Evolutionary conservation across 306 rosid species (phyloP).

Genomic region (Coriaria nepalensis): DNA sequence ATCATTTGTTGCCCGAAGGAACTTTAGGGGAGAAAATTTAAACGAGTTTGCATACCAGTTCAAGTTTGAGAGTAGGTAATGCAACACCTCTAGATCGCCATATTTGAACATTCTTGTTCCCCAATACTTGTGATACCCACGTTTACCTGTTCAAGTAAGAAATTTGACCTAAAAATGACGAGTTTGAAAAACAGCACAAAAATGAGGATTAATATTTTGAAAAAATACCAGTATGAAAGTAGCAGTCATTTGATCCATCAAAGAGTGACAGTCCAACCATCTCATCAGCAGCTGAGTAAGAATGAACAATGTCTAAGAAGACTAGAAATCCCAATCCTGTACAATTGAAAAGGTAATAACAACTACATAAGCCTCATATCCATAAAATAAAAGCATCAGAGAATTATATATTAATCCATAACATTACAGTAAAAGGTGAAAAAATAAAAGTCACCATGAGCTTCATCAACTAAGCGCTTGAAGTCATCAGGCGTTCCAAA

Average conservation of each 20-base stretch:
- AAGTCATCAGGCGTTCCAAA: constrained; percentile 94
- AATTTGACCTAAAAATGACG: constrained; percentile 9
- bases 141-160: constrained; percentile 54
- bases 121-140: constrained; percentile 92
- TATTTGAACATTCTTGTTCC: constrained; percentile 93
- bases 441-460: constrained; percentile 58
- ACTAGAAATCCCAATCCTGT: constrained; percentile 80
- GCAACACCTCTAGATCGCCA: constrained; percentile 72
- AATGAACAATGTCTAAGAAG: constrained; percentile 85
- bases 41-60: constrained; percentile 38
- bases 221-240: constrained; percentile 69
- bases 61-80: constrained; percentile 89
- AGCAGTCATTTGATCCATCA: constrained; percentile 92
- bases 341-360: constrained; percentile 10
- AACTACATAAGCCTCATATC: constrained; percentile 1
- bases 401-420: not conserved
- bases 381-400: not conserved
- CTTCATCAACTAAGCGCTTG: constrained; percentile 93
- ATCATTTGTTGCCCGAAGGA: constrained; percentile 4
- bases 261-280: constrained; percentile 86
- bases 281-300: constrained; percentile 94
- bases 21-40: not conserved
- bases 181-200: constrained; percentile 7
- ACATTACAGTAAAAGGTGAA: constrained; percentile 10
- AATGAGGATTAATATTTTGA: constrained; percentile 9